A percentile compares a stretch with the other conserved stretches of the same genome.
Conservation (phyloP, 169 alveolate genomes). For the Plasmodium coatneyi region DNA sequence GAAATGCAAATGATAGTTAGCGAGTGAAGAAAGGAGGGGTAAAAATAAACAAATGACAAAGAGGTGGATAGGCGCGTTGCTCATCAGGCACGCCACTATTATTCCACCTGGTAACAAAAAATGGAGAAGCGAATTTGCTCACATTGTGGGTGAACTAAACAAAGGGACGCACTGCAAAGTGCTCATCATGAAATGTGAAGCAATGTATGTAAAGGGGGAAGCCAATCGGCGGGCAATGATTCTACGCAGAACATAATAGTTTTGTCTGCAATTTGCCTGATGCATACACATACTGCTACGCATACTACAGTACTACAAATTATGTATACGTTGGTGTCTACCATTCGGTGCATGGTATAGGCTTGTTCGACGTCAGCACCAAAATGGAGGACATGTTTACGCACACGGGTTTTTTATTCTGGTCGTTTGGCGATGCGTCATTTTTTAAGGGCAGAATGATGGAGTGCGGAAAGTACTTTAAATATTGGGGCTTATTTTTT, state of each 20-base stretch:
- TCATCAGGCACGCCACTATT: not conserved
- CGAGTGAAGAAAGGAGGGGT: not conserved
- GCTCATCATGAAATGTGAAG: not conserved
- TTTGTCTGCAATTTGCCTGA: not conserved
- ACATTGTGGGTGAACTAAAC: not conserved
- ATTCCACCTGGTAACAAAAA: not conserved
- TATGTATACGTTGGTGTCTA: not conserved
- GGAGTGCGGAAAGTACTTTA: constrained; percentile 50
- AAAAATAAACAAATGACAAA: not conserved
- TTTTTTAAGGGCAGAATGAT: constrained; percentile 24
- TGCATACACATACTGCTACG: not conserved
- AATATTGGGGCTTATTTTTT: constrained; percentile 40
- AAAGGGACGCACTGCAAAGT: not conserved
- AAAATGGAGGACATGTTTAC: constrained; percentile 36
- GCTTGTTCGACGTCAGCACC: constrained; percentile 56
- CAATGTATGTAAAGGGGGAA: not conserved
- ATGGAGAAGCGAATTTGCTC: not conserved
- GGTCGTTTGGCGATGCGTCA: not conserved
- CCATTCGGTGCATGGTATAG: not conserved
- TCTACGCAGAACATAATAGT: not conserved
- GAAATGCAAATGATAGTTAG: not conserved
- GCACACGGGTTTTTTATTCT: not conserved
- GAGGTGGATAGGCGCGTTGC: not conserved
- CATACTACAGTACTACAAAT: not conserved
- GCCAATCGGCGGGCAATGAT: not conserved